phyloP scores from a whole-genome alignment of 345 rosid genomes.

The Linum usitatissimum region DNA sequence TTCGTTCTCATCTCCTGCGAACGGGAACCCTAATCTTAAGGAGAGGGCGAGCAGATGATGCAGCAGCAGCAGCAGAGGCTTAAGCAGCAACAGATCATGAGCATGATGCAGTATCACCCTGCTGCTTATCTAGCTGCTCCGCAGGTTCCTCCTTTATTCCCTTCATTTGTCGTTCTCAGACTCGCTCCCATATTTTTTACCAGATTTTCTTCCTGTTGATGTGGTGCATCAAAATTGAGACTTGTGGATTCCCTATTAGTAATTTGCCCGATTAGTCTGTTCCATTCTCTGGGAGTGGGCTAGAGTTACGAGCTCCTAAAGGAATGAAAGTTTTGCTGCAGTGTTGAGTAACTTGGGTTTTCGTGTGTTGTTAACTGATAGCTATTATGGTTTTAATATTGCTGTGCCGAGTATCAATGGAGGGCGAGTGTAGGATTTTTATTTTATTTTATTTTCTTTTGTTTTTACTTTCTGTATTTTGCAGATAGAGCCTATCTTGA shows the following conservation, averaged over 20 bases:
- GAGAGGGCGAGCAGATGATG: conserved; percentile 22
- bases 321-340: not conserved
- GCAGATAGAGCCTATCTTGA: conserved; percentile 31
- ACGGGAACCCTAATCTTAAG: conserved; percentile 15
- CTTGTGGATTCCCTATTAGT: not conserved
- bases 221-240: not conserved
- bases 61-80: conserved; percentile 39
- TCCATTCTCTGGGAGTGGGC: not conserved
- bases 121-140: conserved; percentile 43
- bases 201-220: not conserved
- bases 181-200: not conserved
- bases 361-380: not conserved
- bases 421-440: conserved; percentile 1
- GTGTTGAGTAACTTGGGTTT: not conserved
- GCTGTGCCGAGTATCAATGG: not conserved
- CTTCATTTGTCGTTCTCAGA: not conserved
- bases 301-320: not conserved
- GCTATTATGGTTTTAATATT: not conserved
- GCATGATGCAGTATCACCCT: conserved; percentile 49
- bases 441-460: conserved; percentile 1
- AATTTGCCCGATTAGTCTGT: not conserved
- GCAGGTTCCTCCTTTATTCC: conserved; percentile 29
- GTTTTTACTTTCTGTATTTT: conserved; percentile 3
- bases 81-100: conserved; percentile 29
- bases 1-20: not conserved